These are phyloP conservation scores for Starmerella roubikii DNA, from an alignment of 805 yeast species.

Conservation along the genomic window DNA sequence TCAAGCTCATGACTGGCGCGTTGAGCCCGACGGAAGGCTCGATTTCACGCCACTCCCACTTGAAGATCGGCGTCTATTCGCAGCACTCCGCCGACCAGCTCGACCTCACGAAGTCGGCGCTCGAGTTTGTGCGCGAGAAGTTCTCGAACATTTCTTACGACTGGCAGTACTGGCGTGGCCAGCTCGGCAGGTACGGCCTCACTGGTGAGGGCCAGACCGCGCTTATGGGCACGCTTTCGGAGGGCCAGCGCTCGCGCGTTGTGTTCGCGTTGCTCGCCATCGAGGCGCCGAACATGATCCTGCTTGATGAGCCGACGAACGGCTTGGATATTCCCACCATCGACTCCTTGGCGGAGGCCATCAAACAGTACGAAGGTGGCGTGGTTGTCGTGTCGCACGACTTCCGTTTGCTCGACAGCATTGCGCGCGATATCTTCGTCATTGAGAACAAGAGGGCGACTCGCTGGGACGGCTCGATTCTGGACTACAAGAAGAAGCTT, in stretches of 20 bases:
- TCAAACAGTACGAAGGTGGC: conserved; percentile 91
- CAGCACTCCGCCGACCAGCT: conserved; percentile 98
- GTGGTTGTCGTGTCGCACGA: conserved; percentile 98
- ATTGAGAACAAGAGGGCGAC: conserved; percentile 93
- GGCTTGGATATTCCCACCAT: conserved; percentile 97
- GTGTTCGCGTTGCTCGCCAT: conserved; percentile 92
- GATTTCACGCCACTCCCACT: conserved; percentile 93
- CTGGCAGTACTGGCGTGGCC: conserved; percentile 91
- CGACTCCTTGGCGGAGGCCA: conserved; percentile 94
- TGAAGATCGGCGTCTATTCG: conserved; percentile 95
- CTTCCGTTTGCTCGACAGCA: conserved; percentile 92
- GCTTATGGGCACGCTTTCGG: conserved; percentile 95
- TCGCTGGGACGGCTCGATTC: conserved; percentile 86
- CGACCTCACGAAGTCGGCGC: conserved; percentile 86
- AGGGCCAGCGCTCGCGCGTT: conserved; percentile 98
- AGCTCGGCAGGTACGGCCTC: conserved; percentile 93
- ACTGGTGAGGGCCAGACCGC: conserved; percentile 99
- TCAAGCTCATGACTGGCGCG: conserved; percentile 93
- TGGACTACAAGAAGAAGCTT: conserved; percentile 85
- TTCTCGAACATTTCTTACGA: conserved; percentile 86
- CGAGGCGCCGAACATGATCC: conserved; percentile 85
- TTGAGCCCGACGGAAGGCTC: conserved; percentile 83
- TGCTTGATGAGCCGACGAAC: conserved; percentile 98
- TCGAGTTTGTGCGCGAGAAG: conserved; percentile 93
- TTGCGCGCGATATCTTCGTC: conserved; percentile 93